These are phyloP conservation scores for Suillus clintonianus DNA, from an alignment of 768 basidiomycete species.

Conservation along the genomic window DNA sequence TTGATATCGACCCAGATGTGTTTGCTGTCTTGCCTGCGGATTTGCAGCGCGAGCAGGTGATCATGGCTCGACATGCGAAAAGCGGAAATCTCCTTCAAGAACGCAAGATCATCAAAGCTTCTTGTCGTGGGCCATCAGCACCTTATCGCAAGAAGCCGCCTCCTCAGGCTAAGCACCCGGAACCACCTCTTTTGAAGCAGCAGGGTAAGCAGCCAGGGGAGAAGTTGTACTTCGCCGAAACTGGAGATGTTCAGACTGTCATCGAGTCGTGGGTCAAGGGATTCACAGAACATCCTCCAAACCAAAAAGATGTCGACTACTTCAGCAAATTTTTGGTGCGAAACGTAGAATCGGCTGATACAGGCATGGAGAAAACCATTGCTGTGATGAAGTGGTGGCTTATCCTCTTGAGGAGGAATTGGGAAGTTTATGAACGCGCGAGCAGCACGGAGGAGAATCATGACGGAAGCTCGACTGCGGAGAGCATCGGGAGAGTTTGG, in stretches of 20 bases:
- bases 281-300: slow-evolving; percentile 64
- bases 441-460: slow-evolving; percentile 29
- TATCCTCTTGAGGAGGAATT: slow-evolving; percentile 64
- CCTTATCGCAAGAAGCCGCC: slow-evolving; percentile 50
- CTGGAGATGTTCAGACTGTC: slow-evolving; percentile 69
- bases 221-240: slow-evolving; percentile 60
- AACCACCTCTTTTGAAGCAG: slow-evolving; percentile 55
- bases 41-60: slow-evolving; percentile 75
- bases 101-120: slow-evolving; percentile 54
- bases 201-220: slow-evolving; percentile 52
- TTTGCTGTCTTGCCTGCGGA: slow-evolving; percentile 64
- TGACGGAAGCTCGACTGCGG: slow-evolving; percentile 34
- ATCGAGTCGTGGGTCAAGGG: slow-evolving; percentile 77
- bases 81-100: slow-evolving; percentile 37
- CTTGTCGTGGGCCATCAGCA: slow-evolving; percentile 33
- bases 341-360: slow-evolving; percentile 66
- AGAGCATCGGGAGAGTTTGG: slow-evolving; percentile 67
- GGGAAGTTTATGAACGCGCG: slow-evolving; percentile 55
- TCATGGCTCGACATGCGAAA: slow-evolving; percentile 54
- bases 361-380: slow-evolving; percentile 68
- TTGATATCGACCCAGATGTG: slow-evolving; percentile 75
- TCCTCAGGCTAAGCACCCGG: slow-evolving; percentile 54
- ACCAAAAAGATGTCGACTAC: slow-evolving; percentile 71
- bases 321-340: slow-evolving; percentile 73
- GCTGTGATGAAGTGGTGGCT: slow-evolving; percentile 84